These are phyloP conservation scores for Parietichytrium sp. DNA, from an alignment of 108 stramenopile genomes.

Conservation along the genomic window DNA sequence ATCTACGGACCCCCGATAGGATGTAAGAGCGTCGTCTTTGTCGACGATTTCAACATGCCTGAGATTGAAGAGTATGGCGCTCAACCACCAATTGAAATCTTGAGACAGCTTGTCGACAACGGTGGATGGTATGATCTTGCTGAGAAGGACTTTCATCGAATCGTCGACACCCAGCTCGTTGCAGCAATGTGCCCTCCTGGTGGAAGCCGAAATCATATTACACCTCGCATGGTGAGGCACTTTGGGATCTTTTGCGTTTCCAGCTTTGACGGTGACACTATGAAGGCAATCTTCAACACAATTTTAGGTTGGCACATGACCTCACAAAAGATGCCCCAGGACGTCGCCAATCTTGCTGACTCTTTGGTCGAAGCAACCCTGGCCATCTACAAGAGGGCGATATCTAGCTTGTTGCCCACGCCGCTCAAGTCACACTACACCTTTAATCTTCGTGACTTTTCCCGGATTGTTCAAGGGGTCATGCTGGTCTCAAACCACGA, in stretches of 20 bases:
- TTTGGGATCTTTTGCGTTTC: slow-evolving; percentile 54
- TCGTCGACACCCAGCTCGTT: slow-evolving; percentile 59
- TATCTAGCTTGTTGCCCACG: slow-evolving; percentile 18
- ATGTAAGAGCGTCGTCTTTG: slow-evolving; percentile 58
- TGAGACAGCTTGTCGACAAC: slow-evolving; percentile 62
- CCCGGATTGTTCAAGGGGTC: slow-evolving; percentile 40
- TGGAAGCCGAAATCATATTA: slow-evolving; percentile 61
- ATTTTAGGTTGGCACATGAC: slow-evolving; percentile 47
- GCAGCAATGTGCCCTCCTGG: slow-evolving; percentile 62
- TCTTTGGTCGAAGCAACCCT: slow-evolving; percentile 45
- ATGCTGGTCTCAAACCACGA: background rate
- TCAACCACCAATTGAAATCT: slow-evolving; percentile 63
- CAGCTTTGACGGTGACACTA: slow-evolving; percentile 52
- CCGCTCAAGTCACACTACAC: slow-evolving; percentile 49
- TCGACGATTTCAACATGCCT: slow-evolving; percentile 68
- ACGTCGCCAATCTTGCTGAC: slow-evolving; percentile 27
- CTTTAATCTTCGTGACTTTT: slow-evolving; percentile 49
- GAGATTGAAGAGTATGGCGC: slow-evolving; percentile 61
- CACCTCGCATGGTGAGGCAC: slow-evolving; percentile 59
- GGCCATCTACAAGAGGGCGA: background rate
- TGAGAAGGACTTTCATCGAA: slow-evolving; percentile 51
- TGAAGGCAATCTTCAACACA: slow-evolving; percentile 60
- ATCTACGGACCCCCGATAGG: slow-evolving; percentile 64
- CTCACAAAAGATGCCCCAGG: slow-evolving; percentile 39
- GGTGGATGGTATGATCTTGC: slow-evolving; percentile 64